Evolutionary conservation across 23 red algal genomes (phyloP).

Genomic region (Pyropia haitanensis): DNA sequence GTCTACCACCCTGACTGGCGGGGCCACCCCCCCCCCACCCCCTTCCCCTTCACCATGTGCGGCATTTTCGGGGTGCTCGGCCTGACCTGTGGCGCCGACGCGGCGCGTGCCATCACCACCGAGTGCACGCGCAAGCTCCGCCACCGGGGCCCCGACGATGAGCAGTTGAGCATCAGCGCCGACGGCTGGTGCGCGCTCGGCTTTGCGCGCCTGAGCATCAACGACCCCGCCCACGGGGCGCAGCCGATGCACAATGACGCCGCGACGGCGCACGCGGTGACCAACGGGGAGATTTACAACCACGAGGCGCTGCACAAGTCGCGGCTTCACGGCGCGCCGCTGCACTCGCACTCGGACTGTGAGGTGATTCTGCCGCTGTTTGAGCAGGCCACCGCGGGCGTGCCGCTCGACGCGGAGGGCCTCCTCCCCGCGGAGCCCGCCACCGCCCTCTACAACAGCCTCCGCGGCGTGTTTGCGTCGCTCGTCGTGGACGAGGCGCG

Average conservation of each 20-base stretch:
- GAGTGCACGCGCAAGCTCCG: slow-evolving; percentile 47
- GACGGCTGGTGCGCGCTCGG: slow-evolving; percentile 80
- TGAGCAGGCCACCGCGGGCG: slow-evolving; percentile 28
- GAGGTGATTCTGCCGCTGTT: slow-evolving; percentile 86
- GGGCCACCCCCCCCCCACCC: background rate
- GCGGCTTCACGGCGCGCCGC: slow-evolving; percentile 3
- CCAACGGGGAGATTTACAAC: slow-evolving; percentile 99
- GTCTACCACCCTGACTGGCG: background rate
- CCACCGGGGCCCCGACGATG: slow-evolving; percentile 88
- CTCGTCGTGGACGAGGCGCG: slow-evolving; percentile 57
- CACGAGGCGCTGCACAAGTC: slow-evolving; percentile 30
- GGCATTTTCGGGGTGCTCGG: slow-evolving; percentile 89
- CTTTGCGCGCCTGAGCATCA: slow-evolving; percentile 87
- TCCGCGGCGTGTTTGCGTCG: slow-evolving; percentile 86
- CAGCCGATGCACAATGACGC: slow-evolving; percentile 81
- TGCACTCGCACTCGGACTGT: slow-evolving; percentile 62
- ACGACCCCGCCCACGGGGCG: slow-evolving; percentile 72
- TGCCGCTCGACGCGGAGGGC: slow-evolving; percentile 10
- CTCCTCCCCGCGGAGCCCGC: slow-evolving; percentile 11
- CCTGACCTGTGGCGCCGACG: slow-evolving; percentile 8
- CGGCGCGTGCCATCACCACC: slow-evolving; percentile 23
- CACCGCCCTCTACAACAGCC: slow-evolving; percentile 24
- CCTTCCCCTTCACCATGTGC: slow-evolving; percentile 40
- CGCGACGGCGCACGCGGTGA: slow-evolving; percentile 22
- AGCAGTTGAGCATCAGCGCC: slow-evolving; percentile 29